Evolutionary conservation across 371 early-diverging fungal species (phyloP).

Genomic region (Capillidium rhysosporum): DNA sequence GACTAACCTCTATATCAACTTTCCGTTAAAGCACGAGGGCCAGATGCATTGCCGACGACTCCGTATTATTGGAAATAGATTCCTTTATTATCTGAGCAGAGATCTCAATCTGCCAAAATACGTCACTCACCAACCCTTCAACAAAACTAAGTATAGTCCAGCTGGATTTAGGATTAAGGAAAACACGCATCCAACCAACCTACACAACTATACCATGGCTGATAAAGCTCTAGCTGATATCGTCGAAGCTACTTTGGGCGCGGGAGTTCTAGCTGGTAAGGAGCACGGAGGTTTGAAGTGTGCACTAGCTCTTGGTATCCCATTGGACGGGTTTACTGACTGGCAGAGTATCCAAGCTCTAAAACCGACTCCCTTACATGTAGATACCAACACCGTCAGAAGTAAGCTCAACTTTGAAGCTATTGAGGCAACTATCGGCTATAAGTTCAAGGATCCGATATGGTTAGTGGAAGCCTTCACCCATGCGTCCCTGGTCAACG

Average conservation of each 20-base stretch:
- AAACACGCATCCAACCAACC: not conserved
- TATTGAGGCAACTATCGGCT: slow-evolving; percentile 35
- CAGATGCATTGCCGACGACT: slow-evolving; percentile 48
- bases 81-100: slow-evolving; percentile 34
- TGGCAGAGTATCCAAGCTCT: not conserved
- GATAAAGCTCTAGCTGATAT: slow-evolving; percentile 79
- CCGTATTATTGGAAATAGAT: slow-evolving; percentile 52
- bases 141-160: slow-evolving; percentile 39
- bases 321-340: slow-evolving; percentile 25
- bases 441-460: slow-evolving; percentile 39
- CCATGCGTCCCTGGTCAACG: slow-evolving; percentile 48
- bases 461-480: slow-evolving; percentile 67
- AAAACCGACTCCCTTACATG: not conserved
- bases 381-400: not conserved
- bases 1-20: slow-evolving; percentile 49
- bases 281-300: slow-evolving; percentile 32
- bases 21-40: slow-evolving; percentile 65
- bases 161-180: slow-evolving; percentile 18
- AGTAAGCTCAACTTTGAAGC: not conserved
- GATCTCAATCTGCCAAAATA: slow-evolving; percentile 31
- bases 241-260: slow-evolving; percentile 77
- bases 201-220: slow-evolving; percentile 26
- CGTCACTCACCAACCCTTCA: slow-evolving; percentile 36
- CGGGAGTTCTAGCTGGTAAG: slow-evolving; percentile 41
- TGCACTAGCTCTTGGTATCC: slow-evolving; percentile 29